Percentiles rank a stretch among this genome's conserved stretches.
Evolutionary conservation across 371 early-diverging fungal species (phyloP).

Genomic region (Synchytrium microbalum): DNA sequence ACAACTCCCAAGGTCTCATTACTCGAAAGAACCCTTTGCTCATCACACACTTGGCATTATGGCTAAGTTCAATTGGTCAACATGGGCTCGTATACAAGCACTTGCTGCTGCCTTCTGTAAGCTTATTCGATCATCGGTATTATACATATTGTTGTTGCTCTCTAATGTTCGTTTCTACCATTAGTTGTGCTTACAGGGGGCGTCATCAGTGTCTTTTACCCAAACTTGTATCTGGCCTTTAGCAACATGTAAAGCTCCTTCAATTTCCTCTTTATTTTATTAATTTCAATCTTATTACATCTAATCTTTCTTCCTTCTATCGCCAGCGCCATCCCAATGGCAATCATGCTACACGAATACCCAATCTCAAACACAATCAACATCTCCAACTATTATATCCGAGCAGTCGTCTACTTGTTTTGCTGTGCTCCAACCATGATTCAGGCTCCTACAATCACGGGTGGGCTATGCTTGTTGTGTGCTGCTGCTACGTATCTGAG

Average conservation of each 20-base stretch:
- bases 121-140: slow-evolving; percentile 6
- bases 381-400: slow-evolving; percentile 19
- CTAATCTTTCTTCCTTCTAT: slow-evolving; percentile 13
- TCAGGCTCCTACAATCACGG: slow-evolving; percentile 25
- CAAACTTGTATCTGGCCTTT: slow-evolving; percentile 16
- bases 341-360: slow-evolving; percentile 24
- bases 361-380: slow-evolving; percentile 10
- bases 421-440: slow-evolving; percentile 16
- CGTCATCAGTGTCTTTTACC: slow-evolving; percentile 25
- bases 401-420: slow-evolving; percentile 19
- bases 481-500: slow-evolving; percentile 21
- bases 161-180: not conserved
- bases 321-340: slow-evolving; percentile 17
- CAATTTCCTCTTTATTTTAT: slow-evolving; percentile 21
- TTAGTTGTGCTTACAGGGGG: slow-evolving; percentile 32
- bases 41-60: no score
- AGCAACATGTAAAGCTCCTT: slow-evolving; percentile 23
- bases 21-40: no score
- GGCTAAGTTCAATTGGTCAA: slow-evolving; percentile 27
- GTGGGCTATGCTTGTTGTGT: slow-evolving; percentile 23
- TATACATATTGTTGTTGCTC: not conserved
- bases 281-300: slow-evolving; percentile 20
- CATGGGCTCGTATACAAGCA: slow-evolving; percentile 28
- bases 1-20: no score
- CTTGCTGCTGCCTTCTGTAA: slow-evolving; percentile 27